Base-by-base conservation (phyloP, 23 red algal species). In the Chondrus crispus region DNA sequence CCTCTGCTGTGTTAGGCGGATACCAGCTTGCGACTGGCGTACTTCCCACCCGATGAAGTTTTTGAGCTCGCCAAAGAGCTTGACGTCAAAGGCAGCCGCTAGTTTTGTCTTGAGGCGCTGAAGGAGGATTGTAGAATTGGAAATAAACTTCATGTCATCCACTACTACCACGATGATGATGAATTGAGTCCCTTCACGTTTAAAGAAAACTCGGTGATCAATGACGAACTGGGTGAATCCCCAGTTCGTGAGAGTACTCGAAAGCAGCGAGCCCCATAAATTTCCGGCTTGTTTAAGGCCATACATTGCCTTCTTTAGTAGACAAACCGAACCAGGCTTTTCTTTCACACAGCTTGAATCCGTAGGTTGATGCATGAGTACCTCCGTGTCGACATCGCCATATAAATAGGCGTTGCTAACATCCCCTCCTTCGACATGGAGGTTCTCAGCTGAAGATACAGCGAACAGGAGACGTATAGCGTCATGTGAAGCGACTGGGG, bases 381-480 rank as follows among this genome's bases (percentile, higher is more conserved):
- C 0, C 24, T 41, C 22, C 1, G 0, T 46, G 30, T 82, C 1
- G 20, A 82, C 1, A n/a, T 58, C 78, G 9, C 78, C 55, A 1
- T 82, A 82, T 19, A 82, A 47, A 30, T 82, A 82, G 26, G 51
- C 42, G 26, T 51, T 82, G 46, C 29, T 53, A 24, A 82, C 60
- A 37, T 82, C 78, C 51, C 0, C 48, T 36, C 14, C 48, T 82
- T 82, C 78, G 10, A 82, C 12, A 20, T 28, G 24, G 26, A 82
- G 1, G 2, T 0, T 37, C 57, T 50, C 22, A 28, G 78, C 2
- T 35, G 77, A 41, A 38, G 51, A 37, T 57, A 12, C 55, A 24
- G 51, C 77, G 44, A 82, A 22, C 50, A 57, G 30, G 44, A 82
- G 22, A 28, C 77, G 46, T 9, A 82, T 82, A 46, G 77, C 44